These are phyloP conservation scores for Asclepias syriaca DNA, from an alignment of 257 asterid genomes.

Conservation along the genomic window DNA sequence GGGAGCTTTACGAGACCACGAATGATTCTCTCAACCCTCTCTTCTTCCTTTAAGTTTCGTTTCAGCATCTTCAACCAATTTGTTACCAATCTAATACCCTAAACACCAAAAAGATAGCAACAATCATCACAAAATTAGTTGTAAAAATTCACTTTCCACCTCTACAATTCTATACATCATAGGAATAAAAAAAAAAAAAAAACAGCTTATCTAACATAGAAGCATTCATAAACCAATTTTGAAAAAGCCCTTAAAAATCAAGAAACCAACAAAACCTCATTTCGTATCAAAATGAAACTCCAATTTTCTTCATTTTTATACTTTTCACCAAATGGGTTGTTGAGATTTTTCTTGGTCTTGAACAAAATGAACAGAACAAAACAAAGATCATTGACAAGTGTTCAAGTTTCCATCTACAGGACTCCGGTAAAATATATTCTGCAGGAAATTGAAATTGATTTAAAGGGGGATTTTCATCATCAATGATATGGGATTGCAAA, in stretches of 20 bases:
- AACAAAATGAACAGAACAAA: background rate
- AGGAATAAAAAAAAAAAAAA: background rate
- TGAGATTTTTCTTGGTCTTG: background rate
- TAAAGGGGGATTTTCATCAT: background rate
- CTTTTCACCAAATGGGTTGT: background rate
- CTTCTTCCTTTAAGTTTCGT: constrained; percentile 53
- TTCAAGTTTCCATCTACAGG: background rate
- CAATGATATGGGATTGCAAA: background rate
- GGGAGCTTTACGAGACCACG: constrained; percentile 73
- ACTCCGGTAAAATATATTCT: background rate
- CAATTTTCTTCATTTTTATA: background rate
- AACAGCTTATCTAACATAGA: background rate
- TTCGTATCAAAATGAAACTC: background rate
- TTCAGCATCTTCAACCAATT: constrained; percentile 43
- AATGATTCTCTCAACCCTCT: constrained; percentile 56
- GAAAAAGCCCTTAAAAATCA: background rate
- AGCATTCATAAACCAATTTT: background rate
- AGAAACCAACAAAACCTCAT: background rate
- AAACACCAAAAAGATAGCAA: background rate
- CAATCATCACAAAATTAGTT: background rate
- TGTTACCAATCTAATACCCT: constrained; percentile 7
- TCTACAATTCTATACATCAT: background rate
- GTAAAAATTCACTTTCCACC: background rate
- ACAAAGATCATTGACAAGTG: constrained; percentile 1
- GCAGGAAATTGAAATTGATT: background rate